Conservation (phyloP, 352 stramenopile genomes). For the Globisporangium okanoganense region DNA sequence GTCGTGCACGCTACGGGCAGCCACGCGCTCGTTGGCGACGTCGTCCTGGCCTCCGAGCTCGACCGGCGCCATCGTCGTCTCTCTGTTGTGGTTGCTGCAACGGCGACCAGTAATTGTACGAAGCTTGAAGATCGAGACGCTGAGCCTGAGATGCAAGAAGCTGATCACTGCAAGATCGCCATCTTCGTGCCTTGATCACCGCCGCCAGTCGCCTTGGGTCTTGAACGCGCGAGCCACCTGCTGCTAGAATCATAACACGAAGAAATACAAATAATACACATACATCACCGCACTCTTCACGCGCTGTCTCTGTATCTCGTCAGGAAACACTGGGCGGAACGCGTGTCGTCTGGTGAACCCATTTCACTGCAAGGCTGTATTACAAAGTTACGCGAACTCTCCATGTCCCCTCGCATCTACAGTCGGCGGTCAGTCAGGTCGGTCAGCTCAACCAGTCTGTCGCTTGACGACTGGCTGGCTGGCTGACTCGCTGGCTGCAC, state of each 20-base stretch:
- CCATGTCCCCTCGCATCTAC: slow-evolving; percentile 35
- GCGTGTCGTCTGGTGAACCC: slow-evolving; percentile 58
- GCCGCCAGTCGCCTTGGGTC: neutral
- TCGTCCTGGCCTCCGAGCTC: slow-evolving; percentile 23
- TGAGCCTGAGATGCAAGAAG: neutral
- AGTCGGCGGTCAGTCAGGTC: slow-evolving; percentile 18
- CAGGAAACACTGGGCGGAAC: neutral
- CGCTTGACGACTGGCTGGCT: neutral
- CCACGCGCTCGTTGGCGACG: slow-evolving; percentile 33
- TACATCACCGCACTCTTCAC: neutral
- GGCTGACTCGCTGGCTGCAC: too few relatives aligned
- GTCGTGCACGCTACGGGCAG: slow-evolving; percentile 34
- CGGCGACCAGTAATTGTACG: neutral
- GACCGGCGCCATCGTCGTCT: neutral
- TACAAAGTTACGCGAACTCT: slow-evolving; percentile 64
- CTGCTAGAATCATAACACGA: neutral
- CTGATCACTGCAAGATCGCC: neutral
- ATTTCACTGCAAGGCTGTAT: slow-evolving; percentile 78
- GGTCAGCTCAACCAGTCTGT: neutral
- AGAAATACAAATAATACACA: neutral
- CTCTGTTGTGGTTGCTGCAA: slow-evolving; percentile 9
- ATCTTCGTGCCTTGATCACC: slow-evolving; percentile 10
- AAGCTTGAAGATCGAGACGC: neutral
- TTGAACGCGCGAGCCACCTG: slow-evolving; percentile 2
- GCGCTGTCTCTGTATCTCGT: neutral